phyloP scores from a whole-genome alignment of 768 basidiomycete genomes.

The Rhizopogon salebrosus region DNA sequence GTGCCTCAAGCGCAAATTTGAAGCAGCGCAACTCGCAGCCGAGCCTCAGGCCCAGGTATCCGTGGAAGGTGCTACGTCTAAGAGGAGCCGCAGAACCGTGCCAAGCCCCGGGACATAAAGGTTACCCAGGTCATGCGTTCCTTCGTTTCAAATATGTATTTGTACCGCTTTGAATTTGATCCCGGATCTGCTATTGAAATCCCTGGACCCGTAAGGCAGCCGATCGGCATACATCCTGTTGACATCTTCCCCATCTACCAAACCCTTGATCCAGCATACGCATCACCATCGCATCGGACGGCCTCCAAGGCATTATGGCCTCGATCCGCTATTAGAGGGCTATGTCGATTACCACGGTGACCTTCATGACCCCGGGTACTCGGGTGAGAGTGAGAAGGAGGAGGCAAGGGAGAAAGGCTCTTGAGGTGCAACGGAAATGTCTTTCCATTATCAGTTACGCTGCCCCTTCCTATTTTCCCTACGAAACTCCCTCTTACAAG shows the following conservation, averaged over 20 bases:
- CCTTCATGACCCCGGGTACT: constrained; percentile 56
- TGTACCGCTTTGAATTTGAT: too few species aligned
- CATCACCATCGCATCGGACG: constrained; percentile 27
- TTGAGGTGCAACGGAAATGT: constrained; percentile 19
- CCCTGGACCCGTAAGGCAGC: too few species aligned
- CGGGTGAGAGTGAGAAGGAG: constrained; percentile 25
- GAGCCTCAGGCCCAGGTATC: too few species aligned
- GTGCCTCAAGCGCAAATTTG: too few species aligned
- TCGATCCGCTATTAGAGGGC: constrained; percentile 10
- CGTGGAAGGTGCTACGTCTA: too few species aligned
- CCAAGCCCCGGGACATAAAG: too few species aligned
- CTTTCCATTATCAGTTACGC: constrained; percentile 19
- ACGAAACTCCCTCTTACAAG: constrained; percentile 25
- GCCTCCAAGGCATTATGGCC: constrained; percentile 18
- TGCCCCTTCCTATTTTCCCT: constrained; percentile 18
- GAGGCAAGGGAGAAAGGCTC: constrained; percentile 20
- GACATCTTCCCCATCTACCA: constrained; percentile 38
- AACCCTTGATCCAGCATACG: constrained; percentile 60
- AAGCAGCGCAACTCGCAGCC: too few species aligned
- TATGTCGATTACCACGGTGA: constrained; percentile 60
- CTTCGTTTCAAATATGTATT: too few species aligned
- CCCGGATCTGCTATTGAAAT: too few species aligned
- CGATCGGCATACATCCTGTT: too few species aligned
- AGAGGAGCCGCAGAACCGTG: too few species aligned
- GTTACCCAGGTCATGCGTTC: too few species aligned